Conservation (phyloP, 2,329 filamentous ascomycete genomes). For the Exophiala spinifera region DNA sequence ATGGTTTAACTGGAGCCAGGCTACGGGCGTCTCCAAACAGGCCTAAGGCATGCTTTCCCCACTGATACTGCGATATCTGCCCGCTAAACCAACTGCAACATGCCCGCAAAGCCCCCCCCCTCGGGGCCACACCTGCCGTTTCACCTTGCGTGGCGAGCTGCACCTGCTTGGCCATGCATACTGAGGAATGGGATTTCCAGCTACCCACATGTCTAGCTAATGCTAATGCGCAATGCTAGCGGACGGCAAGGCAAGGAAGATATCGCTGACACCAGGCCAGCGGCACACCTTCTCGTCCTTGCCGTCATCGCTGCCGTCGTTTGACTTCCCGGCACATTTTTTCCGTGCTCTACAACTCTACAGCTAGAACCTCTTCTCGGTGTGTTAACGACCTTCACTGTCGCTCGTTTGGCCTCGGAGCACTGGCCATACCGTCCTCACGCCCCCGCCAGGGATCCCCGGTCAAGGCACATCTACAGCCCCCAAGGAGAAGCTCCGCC, state of each 20-base stretch:
- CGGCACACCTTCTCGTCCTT: constrained; percentile 15
- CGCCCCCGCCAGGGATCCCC: constrained; percentile 6
- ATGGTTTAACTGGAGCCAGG: not conserved
- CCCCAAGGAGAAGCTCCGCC: constrained; percentile 13
- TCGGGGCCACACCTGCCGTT: not conserved
- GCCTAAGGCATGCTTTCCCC: not conserved
- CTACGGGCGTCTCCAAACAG: not conserved
- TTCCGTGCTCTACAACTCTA: not conserved
- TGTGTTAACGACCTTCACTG: constrained; percentile 4
- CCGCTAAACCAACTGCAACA: constrained; percentile 1
- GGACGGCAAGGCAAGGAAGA: too few species aligned
- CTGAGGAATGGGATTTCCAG: not conserved
- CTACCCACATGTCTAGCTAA: not conserved
- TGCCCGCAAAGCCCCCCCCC: too few species aligned
- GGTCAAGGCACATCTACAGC: constrained; percentile 1
- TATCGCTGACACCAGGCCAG: not conserved
- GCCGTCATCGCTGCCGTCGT: constrained; percentile 1
- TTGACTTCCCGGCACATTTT: not conserved
- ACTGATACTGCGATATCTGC: not conserved
- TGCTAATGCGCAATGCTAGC: not conserved
- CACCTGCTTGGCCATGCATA: not conserved
- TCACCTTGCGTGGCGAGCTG: constrained; percentile 1
- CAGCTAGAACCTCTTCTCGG: not conserved
- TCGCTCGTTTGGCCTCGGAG: constrained; percentile 18
- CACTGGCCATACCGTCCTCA: not conserved